Conservation (phyloP, 352 stramenopile species). For the Pythium brassicae region DNA sequence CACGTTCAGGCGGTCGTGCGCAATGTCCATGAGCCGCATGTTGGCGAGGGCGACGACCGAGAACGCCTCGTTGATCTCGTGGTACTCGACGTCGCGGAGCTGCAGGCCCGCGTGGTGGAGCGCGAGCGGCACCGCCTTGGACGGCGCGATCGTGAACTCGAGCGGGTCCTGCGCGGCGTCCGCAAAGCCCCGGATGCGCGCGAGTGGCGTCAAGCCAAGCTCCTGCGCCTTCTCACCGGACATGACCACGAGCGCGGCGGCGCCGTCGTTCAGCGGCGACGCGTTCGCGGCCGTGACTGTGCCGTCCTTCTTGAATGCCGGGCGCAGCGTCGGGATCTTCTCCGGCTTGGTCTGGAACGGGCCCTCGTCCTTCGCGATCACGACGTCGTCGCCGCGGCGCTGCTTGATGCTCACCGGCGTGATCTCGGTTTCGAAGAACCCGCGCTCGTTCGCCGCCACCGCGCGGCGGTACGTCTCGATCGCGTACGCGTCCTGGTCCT, state of each 20-base stretch:
- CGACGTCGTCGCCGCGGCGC: conserved; percentile 45
- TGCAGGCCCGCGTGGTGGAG: conserved; percentile 89
- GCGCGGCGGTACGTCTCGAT: conserved; percentile 90
- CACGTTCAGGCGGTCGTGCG: conserved; percentile 93
- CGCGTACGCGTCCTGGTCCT: conserved; percentile 96
- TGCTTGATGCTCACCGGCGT: conserved; percentile 85
- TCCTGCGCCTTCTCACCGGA: conserved; percentile 83
- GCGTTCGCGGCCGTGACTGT: conserved; percentile 97
- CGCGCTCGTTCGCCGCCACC: conserved; percentile 63
- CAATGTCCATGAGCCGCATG: conserved; percentile 92
- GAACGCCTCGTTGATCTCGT: conserved; percentile 99
- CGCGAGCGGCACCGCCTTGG: conserved; percentile 91
- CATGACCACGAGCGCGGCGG: conserved; percentile 95
- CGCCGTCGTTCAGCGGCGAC: conserved; percentile 97
- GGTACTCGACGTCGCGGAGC: conserved; percentile 94
- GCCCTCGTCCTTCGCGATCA: conserved; percentile 92
- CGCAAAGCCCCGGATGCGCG: conserved; percentile 76
- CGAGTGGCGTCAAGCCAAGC: conserved; percentile 71
- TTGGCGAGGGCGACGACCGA: conserved; percentile 96
- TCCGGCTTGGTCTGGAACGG: conserved; percentile 87
- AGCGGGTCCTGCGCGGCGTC: conserved; percentile 88
- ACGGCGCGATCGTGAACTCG: conserved; percentile 96
- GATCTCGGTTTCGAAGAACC: conserved; percentile 90
- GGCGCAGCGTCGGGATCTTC: conserved; percentile 87
- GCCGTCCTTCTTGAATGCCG: conserved; percentile 95